These are phyloP conservation scores for Phytophthora pluvialis DNA, from an alignment of 352 stramenopile species.

Conservation along the genomic window DNA sequence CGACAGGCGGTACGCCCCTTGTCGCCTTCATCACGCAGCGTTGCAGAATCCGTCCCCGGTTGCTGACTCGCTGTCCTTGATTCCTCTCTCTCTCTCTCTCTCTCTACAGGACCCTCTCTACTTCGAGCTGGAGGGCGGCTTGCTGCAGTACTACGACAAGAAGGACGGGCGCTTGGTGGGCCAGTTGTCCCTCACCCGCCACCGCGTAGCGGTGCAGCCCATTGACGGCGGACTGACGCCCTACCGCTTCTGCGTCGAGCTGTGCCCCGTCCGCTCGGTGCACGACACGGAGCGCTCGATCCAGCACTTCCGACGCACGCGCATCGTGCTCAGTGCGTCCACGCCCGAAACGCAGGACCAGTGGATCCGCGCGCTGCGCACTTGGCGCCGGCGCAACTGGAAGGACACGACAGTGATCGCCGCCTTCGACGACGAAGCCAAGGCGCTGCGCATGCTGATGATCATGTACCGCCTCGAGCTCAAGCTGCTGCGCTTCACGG, in stretches of 20 bases:
- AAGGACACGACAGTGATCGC: slow-evolving; percentile 67
- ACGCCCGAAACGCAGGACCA: slow-evolving; percentile 51
- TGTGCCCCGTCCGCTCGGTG: slow-evolving; percentile 76
- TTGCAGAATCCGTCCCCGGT: background rate
- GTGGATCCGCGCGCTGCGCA: slow-evolving; percentile 75
- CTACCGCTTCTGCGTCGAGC: slow-evolving; percentile 75
- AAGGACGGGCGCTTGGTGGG: slow-evolving; percentile 76
- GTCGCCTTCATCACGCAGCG: background rate
- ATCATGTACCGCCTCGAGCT: slow-evolving; percentile 68
- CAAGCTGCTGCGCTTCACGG: slow-evolving; percentile 57
- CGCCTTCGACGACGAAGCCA: slow-evolving; percentile 69
- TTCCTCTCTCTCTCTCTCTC: background rate
- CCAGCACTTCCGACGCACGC: slow-evolving; percentile 59
- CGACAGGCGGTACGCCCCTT: slow-evolving; percentile 40
- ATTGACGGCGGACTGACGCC: slow-evolving; percentile 52
- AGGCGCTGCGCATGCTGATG: slow-evolving; percentile 73
- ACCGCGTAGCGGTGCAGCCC: slow-evolving; percentile 61
- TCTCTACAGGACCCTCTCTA: slow-evolving; percentile 70
- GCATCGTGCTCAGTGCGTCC: slow-evolving; percentile 66
- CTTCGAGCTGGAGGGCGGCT: slow-evolving; percentile 72
- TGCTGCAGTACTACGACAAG: slow-evolving; percentile 80
- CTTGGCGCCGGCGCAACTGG: slow-evolving; percentile 83
- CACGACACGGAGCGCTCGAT: slow-evolving; percentile 80
- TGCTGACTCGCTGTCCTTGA: slow-evolving; percentile 2
- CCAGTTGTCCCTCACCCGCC: slow-evolving; percentile 74